Evolutionary conservation across 768 basidiomycete species (phyloP), one percentile per base, ranked within the genome.

Genomic region (Amanita thiersii): DNA sequence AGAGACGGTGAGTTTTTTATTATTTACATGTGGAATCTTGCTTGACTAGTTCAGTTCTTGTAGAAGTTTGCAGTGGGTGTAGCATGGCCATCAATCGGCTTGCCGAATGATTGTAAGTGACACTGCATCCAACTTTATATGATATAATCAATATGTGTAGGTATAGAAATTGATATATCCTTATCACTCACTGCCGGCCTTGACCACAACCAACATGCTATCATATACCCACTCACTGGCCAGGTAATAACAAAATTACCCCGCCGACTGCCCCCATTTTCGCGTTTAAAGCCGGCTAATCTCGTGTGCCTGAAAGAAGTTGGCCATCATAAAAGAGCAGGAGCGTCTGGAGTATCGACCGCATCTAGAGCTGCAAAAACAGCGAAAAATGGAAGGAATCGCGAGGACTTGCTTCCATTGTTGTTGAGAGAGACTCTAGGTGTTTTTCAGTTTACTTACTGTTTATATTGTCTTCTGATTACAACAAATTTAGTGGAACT

Each of bases 81-180:
- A 34, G 70, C 74, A 50, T 89, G 86, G 86, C 85, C 86, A n/a
- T 82, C 80, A 28, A 52, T 70, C 33, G 81, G 84, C 5, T 40
- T 80, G 41, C 55, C 75, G 19, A 68, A 67, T 39, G 72, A 77
- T 46, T 64, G 86, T 83, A 57, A 53, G 78, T 68, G 46, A n/a
- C n/a, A n/a, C n/a, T n/a, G n/a, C n/a, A n/a, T n/a, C 41, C 41
- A 28, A 37, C 7, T 21, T 36, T 44, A 31, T 25, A 37, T 42
- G 45, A 25, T 23, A 23, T 31, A 37, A 6, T 37, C 35, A 18
- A 21, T 37, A 28, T 14, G 36, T 51, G 34, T 48, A 88, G 86
- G 59, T 49, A 59, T 84, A 46, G 59, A 68, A 26, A 56, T 81
- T 40, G 74, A 81, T 18, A 60, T 60, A 12, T 75, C 81, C 10